Conservation (phyloP, 257 asterid species). For the Cynanchum wilfordii region DNA sequence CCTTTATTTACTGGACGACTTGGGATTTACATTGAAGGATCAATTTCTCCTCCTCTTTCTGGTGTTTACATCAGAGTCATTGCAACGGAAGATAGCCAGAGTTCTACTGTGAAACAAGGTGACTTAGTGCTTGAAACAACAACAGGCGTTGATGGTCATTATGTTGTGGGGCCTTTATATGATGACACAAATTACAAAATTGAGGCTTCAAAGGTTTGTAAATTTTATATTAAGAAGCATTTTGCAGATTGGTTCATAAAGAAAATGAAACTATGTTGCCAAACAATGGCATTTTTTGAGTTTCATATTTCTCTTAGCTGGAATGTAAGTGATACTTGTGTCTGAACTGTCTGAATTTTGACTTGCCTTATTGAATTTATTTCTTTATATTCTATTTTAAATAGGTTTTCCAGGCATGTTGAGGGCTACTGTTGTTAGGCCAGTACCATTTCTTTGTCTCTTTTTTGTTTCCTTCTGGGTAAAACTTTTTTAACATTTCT, state of each 20-base stretch:
- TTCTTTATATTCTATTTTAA: neutral
- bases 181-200: constrained; percentile 68
- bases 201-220: constrained; percentile 85
- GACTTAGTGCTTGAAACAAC: constrained; percentile 63
- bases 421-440: neutral
- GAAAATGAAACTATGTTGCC: neutral
- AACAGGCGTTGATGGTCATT: constrained; percentile 68
- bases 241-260: neutral
- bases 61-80: constrained; percentile 60
- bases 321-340: neutral
- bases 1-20: constrained; percentile 70
- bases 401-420: neutral
- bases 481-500: neutral
- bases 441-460: neutral
- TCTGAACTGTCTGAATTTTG: neutral
- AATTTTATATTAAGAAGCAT: neutral
- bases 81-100: constrained; percentile 63
- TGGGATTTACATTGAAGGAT: constrained; percentile 89
- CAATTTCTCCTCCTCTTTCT: constrained; percentile 86
- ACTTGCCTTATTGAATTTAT: neutral
- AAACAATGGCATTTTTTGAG: neutral
- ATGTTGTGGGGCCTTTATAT: constrained; percentile 89
- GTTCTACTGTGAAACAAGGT: constrained; percentile 61
- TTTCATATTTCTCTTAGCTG: neutral
- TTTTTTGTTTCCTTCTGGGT: neutral